Evolutionary conservation across 1,139 yeast species (phyloP).

Genomic region (Saccharomyces hybrid): DNA sequence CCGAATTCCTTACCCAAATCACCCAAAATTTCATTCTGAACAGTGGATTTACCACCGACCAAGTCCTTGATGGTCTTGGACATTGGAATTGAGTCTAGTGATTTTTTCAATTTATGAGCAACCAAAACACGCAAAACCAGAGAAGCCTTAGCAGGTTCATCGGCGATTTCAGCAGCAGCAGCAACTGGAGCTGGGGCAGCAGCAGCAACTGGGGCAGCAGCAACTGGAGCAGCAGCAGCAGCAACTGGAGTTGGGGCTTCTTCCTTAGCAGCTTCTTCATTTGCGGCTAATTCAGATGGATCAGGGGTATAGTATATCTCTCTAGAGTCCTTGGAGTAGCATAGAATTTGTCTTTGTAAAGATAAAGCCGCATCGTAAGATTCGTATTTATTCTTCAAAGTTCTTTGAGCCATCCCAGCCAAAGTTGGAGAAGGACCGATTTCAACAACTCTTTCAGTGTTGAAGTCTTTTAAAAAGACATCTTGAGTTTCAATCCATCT

Average conservation of each 20-base stretch:
- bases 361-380: conserved; percentile 96
- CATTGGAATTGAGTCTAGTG: conserved; percentile 78
- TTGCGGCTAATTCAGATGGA: conserved; percentile 38
- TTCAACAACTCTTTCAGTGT: conserved; percentile 94
- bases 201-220: conserved; percentile 41
- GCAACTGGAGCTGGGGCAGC: conserved; percentile 50
- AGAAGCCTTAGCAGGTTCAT: conserved; percentile 80
- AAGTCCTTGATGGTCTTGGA: conserved; percentile 91
- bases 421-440: conserved; percentile 98
- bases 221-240: conserved; percentile 38
- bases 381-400: conserved; percentile 92
- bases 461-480: conserved; percentile 86
- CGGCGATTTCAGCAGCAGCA: conserved; percentile 72
- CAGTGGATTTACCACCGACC: conserved; percentile 97
- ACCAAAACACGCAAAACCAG: conserved; percentile 81
- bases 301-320: conserved; percentile 95
- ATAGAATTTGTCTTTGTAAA: conserved; percentile 90
- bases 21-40: conserved; percentile 95
- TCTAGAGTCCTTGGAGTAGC: conserved; percentile 91
- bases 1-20: conserved; percentile 98
- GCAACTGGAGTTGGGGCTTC: conserved; percentile 35
- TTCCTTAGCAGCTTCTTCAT: conserved; percentile 36
- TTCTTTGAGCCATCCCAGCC: conserved; percentile 97
- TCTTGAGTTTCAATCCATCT: conserved; percentile 99
- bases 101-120: conserved; percentile 90